Base-by-base conservation (phyloP, 75 land plant species). In the Selaginella moellendorffii region DNA sequence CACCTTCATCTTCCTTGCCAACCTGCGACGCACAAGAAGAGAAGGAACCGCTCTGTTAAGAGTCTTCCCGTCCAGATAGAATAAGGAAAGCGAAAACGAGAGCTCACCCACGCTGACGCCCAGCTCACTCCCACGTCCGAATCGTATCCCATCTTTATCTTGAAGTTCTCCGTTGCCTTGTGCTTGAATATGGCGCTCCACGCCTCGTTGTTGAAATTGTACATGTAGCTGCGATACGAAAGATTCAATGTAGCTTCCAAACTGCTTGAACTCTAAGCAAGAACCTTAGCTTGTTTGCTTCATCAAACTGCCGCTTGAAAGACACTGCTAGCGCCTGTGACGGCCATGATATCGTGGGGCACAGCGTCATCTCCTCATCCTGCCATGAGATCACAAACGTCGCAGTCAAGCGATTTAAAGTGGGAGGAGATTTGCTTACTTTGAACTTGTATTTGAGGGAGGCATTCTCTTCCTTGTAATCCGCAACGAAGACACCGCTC, bases 131-230 rank as follows among this genome's bases (percentile, higher is more conserved):
- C 77, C 0, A 70, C 83, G 26, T 72, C 77, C 5, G 97, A 85
- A 72, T 92, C 97, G 77, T 88, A 92, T 64, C 97, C 97, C 68
- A 78, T 76, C 77, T 92, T 92, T 18, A 83, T 54, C 63, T 88
- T 88, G 62, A 74, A 74, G 66, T 80, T 82, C 36, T 81, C 81
- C 31, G 62, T 74, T 68, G 76, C 65, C 52, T 72, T 81, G 71
- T 78, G 84, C 69, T 92, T 92, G 74, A 79, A 92, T 2, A 88
- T 86, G 24, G 95, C 64, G 72, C 79, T 92, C 97, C 97, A 92
- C 22, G 76, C 21, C 27, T 75, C 76, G 1, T 83, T 70, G 56
- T 83, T 81, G 59, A 92, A 83, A 63, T 88, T 80, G 66, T 88
- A 89, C 66, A 66, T 67, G 63, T 85, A 88, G 69, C 97, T 92